Conservation (phyloP, 148 eudicot genomes). For the Chenopodium suecicum region DNA sequence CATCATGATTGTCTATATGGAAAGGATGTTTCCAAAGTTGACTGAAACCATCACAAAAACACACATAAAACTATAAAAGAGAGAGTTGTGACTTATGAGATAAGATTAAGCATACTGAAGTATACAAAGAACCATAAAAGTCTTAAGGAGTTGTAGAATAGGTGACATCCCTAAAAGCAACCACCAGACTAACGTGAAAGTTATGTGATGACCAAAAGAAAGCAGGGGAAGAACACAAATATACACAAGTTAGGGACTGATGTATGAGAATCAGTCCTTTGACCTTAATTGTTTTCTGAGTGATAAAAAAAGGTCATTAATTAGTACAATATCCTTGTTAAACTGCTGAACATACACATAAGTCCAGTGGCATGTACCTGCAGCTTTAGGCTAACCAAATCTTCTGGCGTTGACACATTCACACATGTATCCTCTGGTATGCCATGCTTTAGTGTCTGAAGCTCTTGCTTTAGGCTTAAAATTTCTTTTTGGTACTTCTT, state of each 20-base stretch:
- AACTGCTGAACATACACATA: background rate
- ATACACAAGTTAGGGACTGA: background rate
- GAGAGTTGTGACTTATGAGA: background rate
- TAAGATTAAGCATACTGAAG: background rate
- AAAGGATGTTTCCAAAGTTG: too few species aligned
- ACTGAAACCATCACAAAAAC: background rate
- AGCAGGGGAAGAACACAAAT: background rate
- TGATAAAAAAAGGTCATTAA: background rate
- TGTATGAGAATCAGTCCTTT: background rate
- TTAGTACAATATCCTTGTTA: background rate
- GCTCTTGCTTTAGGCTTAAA: constrained; percentile 33
- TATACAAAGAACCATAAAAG: background rate
- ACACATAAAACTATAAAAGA: background rate
- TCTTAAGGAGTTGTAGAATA: background rate
- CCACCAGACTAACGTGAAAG: background rate
- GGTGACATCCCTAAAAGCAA: background rate
- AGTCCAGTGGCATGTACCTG: constrained; percentile 18
- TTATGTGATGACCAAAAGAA: background rate
- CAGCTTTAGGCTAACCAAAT: constrained; percentile 19
- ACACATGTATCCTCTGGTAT: constrained; percentile 12
- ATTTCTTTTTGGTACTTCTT: constrained; percentile 36
- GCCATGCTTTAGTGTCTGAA: constrained; percentile 23
- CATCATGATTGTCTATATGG: background rate
- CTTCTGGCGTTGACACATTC: constrained; percentile 15
- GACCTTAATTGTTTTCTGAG: background rate